phyloP scores from a whole-genome alignment of 257 asterid species.

The Jacaranda copaia region DNA sequence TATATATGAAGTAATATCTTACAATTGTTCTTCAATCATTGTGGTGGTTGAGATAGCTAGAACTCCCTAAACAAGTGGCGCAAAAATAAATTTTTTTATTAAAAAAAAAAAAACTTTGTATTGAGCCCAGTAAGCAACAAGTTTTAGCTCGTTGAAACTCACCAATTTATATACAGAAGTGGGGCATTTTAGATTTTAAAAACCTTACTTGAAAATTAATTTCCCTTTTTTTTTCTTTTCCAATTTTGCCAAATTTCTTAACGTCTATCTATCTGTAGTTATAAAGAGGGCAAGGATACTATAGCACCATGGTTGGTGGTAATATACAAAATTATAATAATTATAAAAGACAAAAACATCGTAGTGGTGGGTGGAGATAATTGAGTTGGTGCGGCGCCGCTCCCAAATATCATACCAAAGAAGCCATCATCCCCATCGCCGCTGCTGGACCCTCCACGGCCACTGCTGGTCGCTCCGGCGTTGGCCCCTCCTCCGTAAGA shows the following conservation, averaged over 20 bases:
- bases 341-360: constrained; percentile 52
- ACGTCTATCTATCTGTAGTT: constrained; percentile 30
- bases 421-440: constrained; percentile 49
- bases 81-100: neutral
- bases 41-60: neutral
- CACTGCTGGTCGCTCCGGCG: constrained; percentile 46
- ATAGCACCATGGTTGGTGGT: constrained; percentile 56
- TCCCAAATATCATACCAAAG: constrained; percentile 78
- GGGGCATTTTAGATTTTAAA: constrained; percentile 23
- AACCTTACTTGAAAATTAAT: neutral
- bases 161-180: constrained; percentile 22
- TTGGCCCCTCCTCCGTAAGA: constrained; percentile 68
- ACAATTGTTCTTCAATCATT: no score
- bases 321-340: constrained; percentile 52
- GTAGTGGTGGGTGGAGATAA: constrained; percentile 47
- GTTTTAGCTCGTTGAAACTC: neutral
- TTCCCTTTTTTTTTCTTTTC: neutral
- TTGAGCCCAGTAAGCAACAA: neutral
- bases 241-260: constrained; percentile 21
- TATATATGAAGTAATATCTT: no score
- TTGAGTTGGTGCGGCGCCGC: constrained; percentile 56
- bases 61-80: neutral
- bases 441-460: constrained; percentile 48
- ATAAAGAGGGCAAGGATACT: constrained; percentile 40
- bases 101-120: neutral